These are phyloP conservation scores for Luffa acutangula DNA, from an alignment of 306 rosid species.

Conservation along the genomic window DNA sequence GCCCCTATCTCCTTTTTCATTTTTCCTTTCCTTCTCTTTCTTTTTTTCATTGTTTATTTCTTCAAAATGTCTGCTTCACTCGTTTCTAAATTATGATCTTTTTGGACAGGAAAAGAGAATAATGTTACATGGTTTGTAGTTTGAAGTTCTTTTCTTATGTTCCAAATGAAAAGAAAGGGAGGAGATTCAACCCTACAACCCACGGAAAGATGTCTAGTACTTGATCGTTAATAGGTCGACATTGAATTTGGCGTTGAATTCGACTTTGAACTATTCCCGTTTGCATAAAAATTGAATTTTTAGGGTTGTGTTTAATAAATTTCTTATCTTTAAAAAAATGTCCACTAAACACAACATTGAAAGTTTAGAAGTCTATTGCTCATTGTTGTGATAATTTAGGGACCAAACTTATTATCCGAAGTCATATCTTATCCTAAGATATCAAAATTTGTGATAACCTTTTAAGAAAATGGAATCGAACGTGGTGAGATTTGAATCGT, in stretches of 20 bases:
- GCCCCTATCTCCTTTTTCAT: slow-evolving; percentile 32
- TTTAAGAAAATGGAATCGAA: neutral
- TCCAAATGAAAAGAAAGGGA: too few species aligned
- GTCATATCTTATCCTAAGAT: too few species aligned
- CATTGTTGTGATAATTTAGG: too few species aligned
- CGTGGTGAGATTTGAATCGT: neutral
- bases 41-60: neutral
- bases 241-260: neutral
- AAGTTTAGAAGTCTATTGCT: too few species aligned
- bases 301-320: too few species aligned
- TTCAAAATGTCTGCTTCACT: neutral
- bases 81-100: neutral
- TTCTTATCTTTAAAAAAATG: too few species aligned
- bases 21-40: slow-evolving; percentile 5
- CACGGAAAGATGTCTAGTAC: neutral
- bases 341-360: too few species aligned
- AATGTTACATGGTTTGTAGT: neutral
- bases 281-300: neutral
- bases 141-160: neutral
- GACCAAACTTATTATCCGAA: neutral
- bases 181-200: neutral
- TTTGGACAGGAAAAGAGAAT: neutral
- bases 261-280: neutral
- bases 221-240: neutral
- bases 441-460: neutral